Percentiles rank a stretch among this genome's conserved stretches.
These are phyloP conservation scores for Oryza longistaminata DNA, from an alignment of 176 grass and related monocot genomes.

Conservation along the genomic window DNA sequence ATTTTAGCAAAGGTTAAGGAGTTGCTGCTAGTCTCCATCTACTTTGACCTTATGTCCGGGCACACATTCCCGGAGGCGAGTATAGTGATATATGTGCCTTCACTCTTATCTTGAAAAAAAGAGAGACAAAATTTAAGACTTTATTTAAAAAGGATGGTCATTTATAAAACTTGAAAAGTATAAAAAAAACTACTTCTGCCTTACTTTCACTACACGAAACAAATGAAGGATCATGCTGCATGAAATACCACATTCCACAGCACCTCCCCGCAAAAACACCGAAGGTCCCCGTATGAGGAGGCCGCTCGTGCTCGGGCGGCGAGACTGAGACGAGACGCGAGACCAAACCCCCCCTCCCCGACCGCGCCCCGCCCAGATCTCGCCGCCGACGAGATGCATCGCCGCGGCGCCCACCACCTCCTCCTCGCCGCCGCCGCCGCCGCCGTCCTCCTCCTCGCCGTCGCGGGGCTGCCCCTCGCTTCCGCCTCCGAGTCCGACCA, in stretches of 20 bases:
- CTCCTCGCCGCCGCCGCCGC: conserved; percentile 24
- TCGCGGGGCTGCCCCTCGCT: conserved; percentile 18
- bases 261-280: conserved; percentile 11
- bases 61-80: too few relatives aligned
- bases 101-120: too few relatives aligned
- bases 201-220: background rate
- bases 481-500: conserved; percentile 75
- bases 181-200: too few relatives aligned
- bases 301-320: conserved; percentile 20
- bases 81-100: too few relatives aligned
- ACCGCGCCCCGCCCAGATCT: conserved; percentile 35
- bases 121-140: too few relatives aligned
- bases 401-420: background rate
- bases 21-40: too few relatives aligned
- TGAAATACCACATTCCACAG: background rate
- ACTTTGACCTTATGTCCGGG: too few relatives aligned
- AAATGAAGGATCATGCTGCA: background rate
- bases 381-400: conserved; percentile 55
- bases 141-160: too few relatives aligned
- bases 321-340: conserved; percentile 47
- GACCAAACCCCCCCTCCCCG: conserved; percentile 6
- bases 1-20: too few relatives aligned
- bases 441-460: conserved; percentile 10
- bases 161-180: too few relatives aligned
- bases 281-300: conserved; percentile 12